phyloP scores from a whole-genome alignment of 1,139 yeast species.

The Kodamaea plutei region DNA sequence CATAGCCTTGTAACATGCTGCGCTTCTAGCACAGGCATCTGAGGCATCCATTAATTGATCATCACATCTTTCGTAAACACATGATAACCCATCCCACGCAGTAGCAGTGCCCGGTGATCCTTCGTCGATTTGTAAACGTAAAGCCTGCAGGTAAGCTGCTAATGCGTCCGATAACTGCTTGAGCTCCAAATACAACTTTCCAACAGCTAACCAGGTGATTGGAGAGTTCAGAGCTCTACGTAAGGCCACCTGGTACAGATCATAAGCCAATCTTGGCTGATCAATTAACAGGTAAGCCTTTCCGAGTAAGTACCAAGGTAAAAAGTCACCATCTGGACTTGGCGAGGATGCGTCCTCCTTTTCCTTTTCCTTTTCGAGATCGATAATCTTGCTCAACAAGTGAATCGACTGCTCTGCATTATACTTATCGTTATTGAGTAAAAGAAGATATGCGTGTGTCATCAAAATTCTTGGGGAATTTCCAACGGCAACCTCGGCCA shows the following conservation, averaged over 20 bases:
- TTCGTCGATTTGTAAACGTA: slow-evolving; percentile 48
- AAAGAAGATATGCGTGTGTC: slow-evolving; percentile 44
- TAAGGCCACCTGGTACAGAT: slow-evolving; percentile 54
- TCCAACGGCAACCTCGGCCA: slow-evolving; percentile 43
- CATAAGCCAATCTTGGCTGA: slow-evolving; percentile 51
- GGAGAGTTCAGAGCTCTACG: slow-evolving; percentile 53
- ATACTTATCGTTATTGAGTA: slow-evolving; percentile 23
- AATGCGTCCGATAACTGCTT: slow-evolving; percentile 62
- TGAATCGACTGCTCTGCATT: slow-evolving; percentile 33
- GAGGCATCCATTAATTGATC: slow-evolving; percentile 57
- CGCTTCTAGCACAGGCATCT: slow-evolving; percentile 54
- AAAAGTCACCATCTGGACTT: slow-evolving; percentile 39
- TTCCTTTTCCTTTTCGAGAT: slow-evolving; percentile 22
- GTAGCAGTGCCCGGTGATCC: slow-evolving; percentile 50
- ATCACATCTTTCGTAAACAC: slow-evolving; percentile 63
- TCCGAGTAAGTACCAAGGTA: slow-evolving; percentile 58
- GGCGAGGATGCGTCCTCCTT: slow-evolving; percentile 15
- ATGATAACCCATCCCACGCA: slow-evolving; percentile 63
- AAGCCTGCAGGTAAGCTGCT: slow-evolving; percentile 65
- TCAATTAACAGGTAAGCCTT: slow-evolving; percentile 46
- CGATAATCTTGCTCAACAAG: slow-evolving; percentile 33
- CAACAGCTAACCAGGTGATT: slow-evolving; percentile 64
- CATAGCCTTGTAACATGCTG: slow-evolving; percentile 44
- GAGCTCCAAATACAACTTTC: slow-evolving; percentile 53
- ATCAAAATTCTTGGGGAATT: slow-evolving; percentile 40